These are phyloP conservation scores for Puccinia coronata DNA, from an alignment of 1,284 basidiomycete species.

Conservation along the genomic window DNA sequence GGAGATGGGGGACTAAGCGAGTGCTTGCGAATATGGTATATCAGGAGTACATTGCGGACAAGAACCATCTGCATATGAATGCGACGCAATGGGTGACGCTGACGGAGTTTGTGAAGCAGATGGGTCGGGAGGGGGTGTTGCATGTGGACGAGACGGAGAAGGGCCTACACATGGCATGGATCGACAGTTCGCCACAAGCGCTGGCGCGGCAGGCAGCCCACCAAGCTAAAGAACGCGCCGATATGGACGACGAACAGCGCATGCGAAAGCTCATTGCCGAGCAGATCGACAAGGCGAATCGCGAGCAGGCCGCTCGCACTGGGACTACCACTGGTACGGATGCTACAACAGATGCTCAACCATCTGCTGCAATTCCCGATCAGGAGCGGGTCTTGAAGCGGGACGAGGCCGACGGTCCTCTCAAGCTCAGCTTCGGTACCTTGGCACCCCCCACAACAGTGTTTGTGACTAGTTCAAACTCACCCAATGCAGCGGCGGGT, in stretches of 20 bases:
- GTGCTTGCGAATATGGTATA: constrained; percentile 94
- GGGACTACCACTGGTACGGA: constrained; percentile 52
- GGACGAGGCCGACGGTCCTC: constrained; percentile 26
- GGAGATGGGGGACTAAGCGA: constrained; percentile 82
- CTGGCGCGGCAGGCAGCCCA: constrained; percentile 86
- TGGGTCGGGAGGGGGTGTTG: constrained; percentile 82
- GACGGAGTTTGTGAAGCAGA: constrained; percentile 86
- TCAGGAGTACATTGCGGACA: constrained; percentile 96
- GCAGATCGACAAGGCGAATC: constrained; percentile 83
- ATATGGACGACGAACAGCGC: constrained; percentile 89
- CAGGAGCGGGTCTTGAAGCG: constrained; percentile 36
- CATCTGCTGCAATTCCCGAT: neutral
- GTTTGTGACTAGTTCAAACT: neutral
- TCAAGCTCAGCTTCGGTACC: constrained; percentile 33
- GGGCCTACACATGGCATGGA: constrained; percentile 95
- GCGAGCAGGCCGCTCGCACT: constrained; percentile 56
- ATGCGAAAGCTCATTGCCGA: constrained; percentile 85
- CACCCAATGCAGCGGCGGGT: neutral
- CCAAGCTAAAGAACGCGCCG: constrained; percentile 86
- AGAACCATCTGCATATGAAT: constrained; percentile 96
- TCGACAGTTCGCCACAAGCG: constrained; percentile 91
- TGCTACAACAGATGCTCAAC: neutral
- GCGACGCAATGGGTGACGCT: constrained; percentile 95
- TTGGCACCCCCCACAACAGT: neutral
- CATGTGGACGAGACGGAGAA: constrained; percentile 97